Evolutionary conservation across 2,329 filamentous ascomycete genomes (phyloP), one percentile per base, ranked within the genome.

Genomic region (Eutypa lata): DNA sequence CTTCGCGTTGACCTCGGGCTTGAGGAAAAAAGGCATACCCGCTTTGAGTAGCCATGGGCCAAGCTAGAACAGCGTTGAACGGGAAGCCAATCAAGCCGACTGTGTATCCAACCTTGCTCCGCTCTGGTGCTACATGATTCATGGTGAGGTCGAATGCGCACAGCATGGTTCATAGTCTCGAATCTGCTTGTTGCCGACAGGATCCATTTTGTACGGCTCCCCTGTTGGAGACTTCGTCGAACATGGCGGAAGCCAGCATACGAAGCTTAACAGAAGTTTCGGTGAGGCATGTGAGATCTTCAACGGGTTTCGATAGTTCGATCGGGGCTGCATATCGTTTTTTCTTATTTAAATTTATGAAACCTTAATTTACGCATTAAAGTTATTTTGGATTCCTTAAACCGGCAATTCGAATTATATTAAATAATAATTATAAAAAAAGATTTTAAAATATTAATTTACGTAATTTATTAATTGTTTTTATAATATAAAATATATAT

Each of bases 21-120:
- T 74, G 1, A 31, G 79, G 67, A 61, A 81, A 83, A 21, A 74
- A 74, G 0, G 76, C 75, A 49, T 71, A 76, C 0, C 80, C 78
- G 26, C 68, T 72, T 0, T 73, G 67, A 1, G 77, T 82, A 3
- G 70, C 72, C 79, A 82, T 82, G 0, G 78, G 76, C 71, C 77
- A 83, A 58, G 81, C 77, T 11, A 83, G 68, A 10, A 83, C 69
- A 0, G 77, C 79, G 53, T 76, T 28, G 45, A 47, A 47, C 1
- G 80, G 79, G 2, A 80, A 64, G 0, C 79, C 78, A 18, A 81
- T 74, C 56, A 80, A 66, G 0, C 77, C 74, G 16, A 60, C 57
- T 26, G 51, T 54, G 11, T 53, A 51, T 35, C 53, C 31, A 14
- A 52, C 22, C 28, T 47, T n/a, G 45, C 26, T 47, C 26, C 26